phyloP scores from a whole-genome alignment of 176 grass and related monocot species.

The sorghum (Sorghum bicolor) region DNA sequence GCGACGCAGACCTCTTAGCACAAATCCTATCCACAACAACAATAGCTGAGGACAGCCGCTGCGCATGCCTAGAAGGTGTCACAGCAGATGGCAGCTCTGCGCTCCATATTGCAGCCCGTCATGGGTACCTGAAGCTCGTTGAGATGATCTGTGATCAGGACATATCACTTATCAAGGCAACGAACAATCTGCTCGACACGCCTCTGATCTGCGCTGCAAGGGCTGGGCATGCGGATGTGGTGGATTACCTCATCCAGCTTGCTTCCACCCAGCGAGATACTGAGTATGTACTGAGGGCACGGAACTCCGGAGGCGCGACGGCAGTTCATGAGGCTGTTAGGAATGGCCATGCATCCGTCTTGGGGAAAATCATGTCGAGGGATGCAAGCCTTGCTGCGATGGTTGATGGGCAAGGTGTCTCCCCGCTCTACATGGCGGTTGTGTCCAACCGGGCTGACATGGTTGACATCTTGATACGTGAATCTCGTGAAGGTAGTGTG shows the following conservation, averaged over 20 bases:
- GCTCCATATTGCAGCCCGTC: neutral
- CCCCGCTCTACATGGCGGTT: conserved; percentile 31
- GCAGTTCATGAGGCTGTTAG: conserved; percentile 17
- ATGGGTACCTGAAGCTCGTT: neutral
- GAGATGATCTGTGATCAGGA: neutral
- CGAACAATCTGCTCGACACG: neutral
- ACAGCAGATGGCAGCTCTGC: neutral
- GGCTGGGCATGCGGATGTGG: neutral
- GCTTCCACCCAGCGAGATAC: neutral
- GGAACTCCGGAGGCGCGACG: neutral
- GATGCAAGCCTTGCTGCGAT: neutral
- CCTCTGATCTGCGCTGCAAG: conserved; percentile 21
- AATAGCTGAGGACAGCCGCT: neutral
- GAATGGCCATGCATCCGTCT: neutral
- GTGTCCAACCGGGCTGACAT: neutral
- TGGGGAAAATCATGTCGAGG: neutral
- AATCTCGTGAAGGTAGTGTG: neutral
- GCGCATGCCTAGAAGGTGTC: neutral
- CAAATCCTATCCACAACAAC: neutral
- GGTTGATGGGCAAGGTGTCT: neutral
- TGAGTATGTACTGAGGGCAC: neutral
- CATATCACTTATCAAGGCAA: neutral
- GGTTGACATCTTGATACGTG: neutral
- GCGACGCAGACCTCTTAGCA: neutral
- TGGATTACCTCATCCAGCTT: neutral